Conservation (phyloP, 148 eudicot species). For the Camellia granthamiana region DNA sequence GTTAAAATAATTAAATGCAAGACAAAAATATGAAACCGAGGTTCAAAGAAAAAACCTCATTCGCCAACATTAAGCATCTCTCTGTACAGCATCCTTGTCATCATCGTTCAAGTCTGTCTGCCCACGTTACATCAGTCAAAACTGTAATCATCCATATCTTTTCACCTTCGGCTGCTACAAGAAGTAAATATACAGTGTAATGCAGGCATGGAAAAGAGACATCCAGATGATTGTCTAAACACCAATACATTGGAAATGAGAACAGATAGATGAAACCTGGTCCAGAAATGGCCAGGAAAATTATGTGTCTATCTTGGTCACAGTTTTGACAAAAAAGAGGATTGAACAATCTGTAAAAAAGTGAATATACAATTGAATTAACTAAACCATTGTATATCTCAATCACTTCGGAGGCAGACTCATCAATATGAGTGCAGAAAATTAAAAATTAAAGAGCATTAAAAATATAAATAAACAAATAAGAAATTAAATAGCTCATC, state of each 20-base stretch:
- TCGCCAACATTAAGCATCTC: not conserved
- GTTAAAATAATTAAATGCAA: not conserved
- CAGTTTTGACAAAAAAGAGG: no score
- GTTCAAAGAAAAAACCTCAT: not conserved
- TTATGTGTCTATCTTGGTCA: not conserved
- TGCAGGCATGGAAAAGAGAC: not conserved
- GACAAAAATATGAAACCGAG: not conserved
- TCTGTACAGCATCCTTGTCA: not conserved
- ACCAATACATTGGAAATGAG: no score
- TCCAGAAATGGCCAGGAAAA: not conserved
- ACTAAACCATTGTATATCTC: no score
- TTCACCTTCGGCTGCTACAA: slow-evolving; percentile 2
- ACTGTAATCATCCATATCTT: not conserved
- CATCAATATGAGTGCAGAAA: no score
- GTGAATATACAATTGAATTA: no score
- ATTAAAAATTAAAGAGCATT: no score
- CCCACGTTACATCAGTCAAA: not conserved
- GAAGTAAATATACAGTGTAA: no score
- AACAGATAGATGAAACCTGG: no score
- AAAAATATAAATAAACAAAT: no score
- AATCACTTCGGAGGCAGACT: no score
- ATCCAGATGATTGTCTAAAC: not conserved
- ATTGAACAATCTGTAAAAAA: no score
- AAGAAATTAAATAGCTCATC: no score
- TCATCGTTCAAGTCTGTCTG: not conserved